Conservation (phyloP, 805 yeast species). For the Candida ascalaphidarum region DNA sequence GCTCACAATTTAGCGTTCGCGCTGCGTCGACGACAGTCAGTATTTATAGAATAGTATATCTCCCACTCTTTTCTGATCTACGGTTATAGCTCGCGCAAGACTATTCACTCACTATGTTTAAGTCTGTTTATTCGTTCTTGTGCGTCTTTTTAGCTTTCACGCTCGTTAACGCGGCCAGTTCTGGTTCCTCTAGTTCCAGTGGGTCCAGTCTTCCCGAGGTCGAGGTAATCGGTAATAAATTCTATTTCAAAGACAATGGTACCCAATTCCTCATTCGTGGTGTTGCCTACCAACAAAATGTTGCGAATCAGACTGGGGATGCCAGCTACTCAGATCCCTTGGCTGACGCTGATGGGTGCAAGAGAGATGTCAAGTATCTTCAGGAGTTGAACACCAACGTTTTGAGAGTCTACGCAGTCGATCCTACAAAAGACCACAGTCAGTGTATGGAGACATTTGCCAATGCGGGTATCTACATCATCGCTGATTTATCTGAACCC, state of each 20-base stretch:
- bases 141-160: no score
- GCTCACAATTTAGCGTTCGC: no score
- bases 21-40: no score
- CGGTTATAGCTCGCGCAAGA: no score
- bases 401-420: conserved; percentile 36
- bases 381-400: conserved; percentile 30
- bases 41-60: no score
- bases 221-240: conserved; percentile 36
- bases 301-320: conserved; percentile 14
- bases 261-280: conserved; percentile 37
- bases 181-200: no score
- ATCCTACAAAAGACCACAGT: conserved; percentile 28
- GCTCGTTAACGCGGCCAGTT: no score
- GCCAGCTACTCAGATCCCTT: conserved; percentile 29
- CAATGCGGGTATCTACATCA: conserved; percentile 36
- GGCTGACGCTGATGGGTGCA: conserved; percentile 32
- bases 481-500: conserved; percentile 56
- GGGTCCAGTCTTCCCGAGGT: conserved; percentile 27
- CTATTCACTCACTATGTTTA: no score
- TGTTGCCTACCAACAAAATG: conserved; percentile 36
- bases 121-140: no score
- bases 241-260: conserved; percentile 33
- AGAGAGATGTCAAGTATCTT: conserved; percentile 34
- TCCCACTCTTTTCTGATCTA: no score
- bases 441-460: conserved; percentile 30